Percentiles rank a stretch among this genome's conserved stretches.
Conservation (phyloP, 768 basidiomycete species). For the Russula ochroleuca region DNA sequence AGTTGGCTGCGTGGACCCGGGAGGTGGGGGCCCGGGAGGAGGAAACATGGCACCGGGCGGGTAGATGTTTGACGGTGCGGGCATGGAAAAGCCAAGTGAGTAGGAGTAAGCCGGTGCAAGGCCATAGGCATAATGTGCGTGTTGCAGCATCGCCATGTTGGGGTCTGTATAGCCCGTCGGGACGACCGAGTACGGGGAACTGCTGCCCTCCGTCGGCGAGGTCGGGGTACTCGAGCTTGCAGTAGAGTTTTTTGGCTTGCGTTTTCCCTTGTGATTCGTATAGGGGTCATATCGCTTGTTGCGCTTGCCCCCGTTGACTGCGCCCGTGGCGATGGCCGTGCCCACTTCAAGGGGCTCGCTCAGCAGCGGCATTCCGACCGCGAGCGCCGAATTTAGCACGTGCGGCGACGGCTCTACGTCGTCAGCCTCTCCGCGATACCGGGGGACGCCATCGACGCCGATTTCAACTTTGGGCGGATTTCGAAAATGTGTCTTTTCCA, state of each 20-base stretch:
- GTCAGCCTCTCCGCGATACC: conserved; percentile 82
- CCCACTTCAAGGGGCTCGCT: conserved; percentile 26
- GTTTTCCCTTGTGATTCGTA: conserved; percentile 20
- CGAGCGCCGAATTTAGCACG: conserved; percentile 29
- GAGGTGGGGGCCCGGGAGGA: conserved; percentile 16
- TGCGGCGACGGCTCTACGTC: conserved; percentile 43
- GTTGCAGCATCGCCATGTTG: conserved; percentile 27
- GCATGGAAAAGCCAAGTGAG: conserved; percentile 22
- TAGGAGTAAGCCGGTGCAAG: conserved; percentile 24
- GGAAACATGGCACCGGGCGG: conserved; percentile 16
- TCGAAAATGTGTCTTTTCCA: conserved; percentile 88
- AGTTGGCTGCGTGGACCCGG: neutral
- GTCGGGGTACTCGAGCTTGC: conserved; percentile 18
- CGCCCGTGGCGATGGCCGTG: neutral
- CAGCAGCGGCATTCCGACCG: conserved; percentile 26
- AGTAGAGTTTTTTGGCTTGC: conserved; percentile 18
- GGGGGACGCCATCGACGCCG: conserved; percentile 74
- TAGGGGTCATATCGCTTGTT: conserved; percentile 37
- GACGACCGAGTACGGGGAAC: conserved; percentile 10
- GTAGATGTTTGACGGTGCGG: conserved; percentile 9
- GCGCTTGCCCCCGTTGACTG: conserved; percentile 30
- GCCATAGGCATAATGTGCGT: conserved; percentile 25
- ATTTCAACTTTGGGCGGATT: conserved; percentile 86
- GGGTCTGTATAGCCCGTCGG: conserved; percentile 21
- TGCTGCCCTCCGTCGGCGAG: conserved; percentile 20